A percentile compares a stretch with the other conserved stretches of the same genome.
Conservation (phyloP, 345 rosid species). For the Acer negundo region DNA sequence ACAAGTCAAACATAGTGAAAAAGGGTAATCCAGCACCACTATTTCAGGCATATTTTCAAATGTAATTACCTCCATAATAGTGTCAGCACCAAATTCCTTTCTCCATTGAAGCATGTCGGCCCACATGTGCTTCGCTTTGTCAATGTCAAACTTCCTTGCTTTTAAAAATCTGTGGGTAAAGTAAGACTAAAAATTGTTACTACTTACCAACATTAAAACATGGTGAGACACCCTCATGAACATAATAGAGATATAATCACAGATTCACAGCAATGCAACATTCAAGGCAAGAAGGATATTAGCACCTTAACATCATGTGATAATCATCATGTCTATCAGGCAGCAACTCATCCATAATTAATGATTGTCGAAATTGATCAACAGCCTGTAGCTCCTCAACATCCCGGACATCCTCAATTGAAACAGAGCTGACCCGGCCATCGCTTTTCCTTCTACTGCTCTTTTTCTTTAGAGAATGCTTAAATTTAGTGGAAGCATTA, state of each 20-base stretch:
- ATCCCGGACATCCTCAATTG: constrained; percentile 97
- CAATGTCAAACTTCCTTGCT: constrained; percentile 90
- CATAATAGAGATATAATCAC: neutral
- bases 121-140: constrained; percentile 99
- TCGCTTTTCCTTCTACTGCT: constrained; percentile 76
- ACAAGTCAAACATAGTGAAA: constrained; percentile 19
- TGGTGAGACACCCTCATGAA: neutral
- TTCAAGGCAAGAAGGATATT: constrained; percentile 1
- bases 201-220: neutral
- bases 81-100: constrained; percentile 76
- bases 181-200: neutral
- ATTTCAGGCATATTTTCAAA: constrained; percentile 20
- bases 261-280: neutral
- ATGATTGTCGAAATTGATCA: constrained; percentile 79
- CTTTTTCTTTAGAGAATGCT: constrained; percentile 91
- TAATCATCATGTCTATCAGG: constrained; percentile 79
- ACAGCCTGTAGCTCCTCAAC: constrained; percentile 83
- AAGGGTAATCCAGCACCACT: neutral
- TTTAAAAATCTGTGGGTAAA: constrained; percentile 62
- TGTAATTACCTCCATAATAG: constrained; percentile 66
- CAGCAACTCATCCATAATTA: constrained; percentile 89
- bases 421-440: constrained; percentile 94
- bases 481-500: constrained; percentile 86
- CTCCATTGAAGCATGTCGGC: constrained; percentile 97
- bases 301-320: constrained; percentile 91